Base-by-base conservation (phyloP, 495 filamentous ascomycete species). In the Xylaria sp. region DNA sequence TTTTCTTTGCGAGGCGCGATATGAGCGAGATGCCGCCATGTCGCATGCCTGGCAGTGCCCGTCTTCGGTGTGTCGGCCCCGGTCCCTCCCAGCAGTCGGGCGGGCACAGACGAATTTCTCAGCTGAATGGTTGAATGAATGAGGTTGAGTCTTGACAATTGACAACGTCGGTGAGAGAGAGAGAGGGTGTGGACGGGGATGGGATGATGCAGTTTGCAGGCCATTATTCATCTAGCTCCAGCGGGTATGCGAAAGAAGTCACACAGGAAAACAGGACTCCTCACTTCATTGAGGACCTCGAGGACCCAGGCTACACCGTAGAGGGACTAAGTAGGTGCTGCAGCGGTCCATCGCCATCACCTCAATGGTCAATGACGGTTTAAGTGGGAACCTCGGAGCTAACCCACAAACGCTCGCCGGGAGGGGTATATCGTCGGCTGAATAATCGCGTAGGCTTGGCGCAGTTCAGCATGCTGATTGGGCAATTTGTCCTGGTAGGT, bases 161-260 rank as follows among this genome's bases (percentile, higher is more conserved):
- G 24, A 55, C 48, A 35, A 44, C 37, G 17, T 58, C 40, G 66
- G 64, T 46, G 66, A 59, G 35, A 40, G 44, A 26, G 64, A 53
- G 63, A 44, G 48, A 55, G 53, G 37, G 53, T 53, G 63, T 37
- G 50, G 66, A 26, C 24, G 44, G 52, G n/a, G 68, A 63, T 31
- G 70, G 50, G 46, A 31, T 44, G 52, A 37, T 68, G 66, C 48
- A 73, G 74, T 73, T 80, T 80, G 79, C 80, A 80, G 71, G 74
- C 72, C 73, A 74, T 72, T 74, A 69, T 37, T 29, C 35, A 52
- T 71, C 76, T 80, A 80, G 81, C 78, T 77, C 44, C 73, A 79
- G 82, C 81, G 79, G 79, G 78, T 83, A 84, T 73, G 78, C 74
- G 75, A 61, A 69, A 46, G 53, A 71, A 65, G 62, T 68, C 29